Base-by-base conservation (phyloP, 2,329 filamentous ascomycete species). In the Sclerotinia sclerotiorum region DNA sequence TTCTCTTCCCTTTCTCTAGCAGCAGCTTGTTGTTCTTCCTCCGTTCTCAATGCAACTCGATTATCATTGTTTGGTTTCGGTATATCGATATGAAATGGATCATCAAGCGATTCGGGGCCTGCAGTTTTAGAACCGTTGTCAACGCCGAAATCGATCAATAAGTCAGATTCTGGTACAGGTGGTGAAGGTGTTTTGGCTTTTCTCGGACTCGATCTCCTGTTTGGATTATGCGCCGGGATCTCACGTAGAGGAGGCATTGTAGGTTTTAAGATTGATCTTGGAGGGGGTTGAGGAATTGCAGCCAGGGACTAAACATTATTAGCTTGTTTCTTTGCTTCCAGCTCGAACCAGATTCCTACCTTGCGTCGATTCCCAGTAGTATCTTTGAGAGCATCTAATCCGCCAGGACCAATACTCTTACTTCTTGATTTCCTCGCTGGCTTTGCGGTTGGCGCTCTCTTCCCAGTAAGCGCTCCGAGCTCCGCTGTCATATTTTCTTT, bases 391-490 rank as follows among this genome's bases (percentile, higher is more conserved):
- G 90, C 89, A 82, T 96, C 93, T 57, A 97, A 81, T 35, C 94
- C 93, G 63, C 94, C 95, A 21, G 95, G 94, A 2, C 95, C 95
- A 73, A 99, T 89, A 80, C 94, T 98, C 83, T 97, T 98, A 81
- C 94, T 97, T 73, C 95, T 89, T 69, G 90, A 91, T 81, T 93
- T 94, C 81, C 85, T 85, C 52, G 71, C 65, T 13, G 71, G 55
- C 61, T 74, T 74, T 8, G 69, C 70, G n/a, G 71, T 55, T 10
- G 69, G 42, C 29, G 72, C 54, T 56, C 69, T 74, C 65, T 77
- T 78, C 35, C 68, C 70, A 35, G 68, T 70, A 58, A 78, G 68
- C 72, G 85, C 84, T 70, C 83, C 84, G 68, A 90, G 79, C 73
- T 92, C 89, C 55, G 89, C 81, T 3, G 89, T 91, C 76, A 86